Evolutionary conservation across 1,284 basidiomycete species (phyloP).

Genomic region (Xerocomus minutiporus): DNA sequence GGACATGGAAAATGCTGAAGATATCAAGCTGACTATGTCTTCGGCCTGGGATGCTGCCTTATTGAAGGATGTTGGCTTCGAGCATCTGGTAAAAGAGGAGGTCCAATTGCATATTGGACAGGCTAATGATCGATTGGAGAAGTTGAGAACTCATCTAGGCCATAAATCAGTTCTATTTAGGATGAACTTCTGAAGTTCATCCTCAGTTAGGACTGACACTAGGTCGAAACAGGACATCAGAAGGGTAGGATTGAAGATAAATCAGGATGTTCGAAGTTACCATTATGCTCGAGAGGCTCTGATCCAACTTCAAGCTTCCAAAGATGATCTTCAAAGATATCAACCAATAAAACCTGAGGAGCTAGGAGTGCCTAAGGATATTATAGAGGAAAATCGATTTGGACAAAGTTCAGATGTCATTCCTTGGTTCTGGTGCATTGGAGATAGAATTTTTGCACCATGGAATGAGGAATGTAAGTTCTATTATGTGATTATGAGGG

Average conservation of each 20-base stretch:
- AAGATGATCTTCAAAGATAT: not conserved
- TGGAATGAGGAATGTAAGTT: constrained; percentile 15
- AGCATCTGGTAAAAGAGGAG: constrained; percentile 1
- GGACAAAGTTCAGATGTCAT: no score
- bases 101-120: constrained; percentile 5
- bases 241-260: constrained; percentile 3
- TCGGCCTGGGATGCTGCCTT: not conserved
- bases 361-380: constrained; percentile 9
- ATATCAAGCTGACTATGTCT: no score
- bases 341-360: not conserved
- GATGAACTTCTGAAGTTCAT: constrained; percentile 2
- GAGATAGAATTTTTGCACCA: constrained; percentile 5
- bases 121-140: constrained; percentile 8
- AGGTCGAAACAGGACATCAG: constrained; percentile 8
- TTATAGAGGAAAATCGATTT: not conserved
- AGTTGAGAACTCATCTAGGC: constrained; percentile 8
- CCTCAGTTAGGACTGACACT: constrained; percentile 5
- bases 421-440: not conserved
- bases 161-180: constrained; percentile 11
- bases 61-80: not conserved
- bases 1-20: not conserved
- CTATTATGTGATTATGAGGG: not conserved
- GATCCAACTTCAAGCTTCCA: not conserved
- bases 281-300: not conserved
- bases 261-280: constrained; percentile 5